Percentiles rank a stretch among this genome's conserved stretches.
These are phyloP conservation scores for Coelastrella sp. DNA, from an alignment of 139 green algal species.

Conservation along the genomic window DNA sequence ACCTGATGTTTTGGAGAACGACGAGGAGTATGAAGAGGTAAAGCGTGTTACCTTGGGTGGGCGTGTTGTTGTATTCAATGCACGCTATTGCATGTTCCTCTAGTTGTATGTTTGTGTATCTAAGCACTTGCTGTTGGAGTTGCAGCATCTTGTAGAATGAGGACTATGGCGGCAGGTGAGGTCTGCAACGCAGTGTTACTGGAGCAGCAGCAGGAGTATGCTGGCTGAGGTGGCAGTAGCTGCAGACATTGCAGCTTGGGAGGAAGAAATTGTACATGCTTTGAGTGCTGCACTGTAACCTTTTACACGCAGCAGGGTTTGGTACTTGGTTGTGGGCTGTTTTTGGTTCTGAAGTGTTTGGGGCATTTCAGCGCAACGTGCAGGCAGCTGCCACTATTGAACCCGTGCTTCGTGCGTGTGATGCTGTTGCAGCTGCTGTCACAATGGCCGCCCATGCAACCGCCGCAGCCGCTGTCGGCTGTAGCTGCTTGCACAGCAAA, in stretches of 20 bases:
- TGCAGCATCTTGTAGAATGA: too few relatives aligned
- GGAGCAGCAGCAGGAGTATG: too few relatives aligned
- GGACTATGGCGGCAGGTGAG: too few relatives aligned
- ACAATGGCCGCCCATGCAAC: background rate
- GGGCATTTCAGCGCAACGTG: background rate
- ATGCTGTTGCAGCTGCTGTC: constrained; percentile 12
- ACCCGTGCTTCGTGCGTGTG: background rate
- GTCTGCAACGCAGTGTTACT: too few relatives aligned
- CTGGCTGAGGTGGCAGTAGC: too few relatives aligned
- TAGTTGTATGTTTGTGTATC: too few relatives aligned
- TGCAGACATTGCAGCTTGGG: too few relatives aligned
- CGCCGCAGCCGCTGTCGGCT: background rate
- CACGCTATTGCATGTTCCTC: too few relatives aligned
- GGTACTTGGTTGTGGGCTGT: background rate
- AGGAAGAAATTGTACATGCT: too few relatives aligned
- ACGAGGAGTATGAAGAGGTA: constrained; percentile 59
- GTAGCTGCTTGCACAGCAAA: background rate
- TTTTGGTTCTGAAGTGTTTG: too few relatives aligned
- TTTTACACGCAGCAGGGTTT: background rate
- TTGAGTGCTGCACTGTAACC: background rate
- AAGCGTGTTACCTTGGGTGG: background rate
- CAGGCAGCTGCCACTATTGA: background rate
- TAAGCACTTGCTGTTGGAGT: too few relatives aligned
- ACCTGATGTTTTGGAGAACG: constrained; percentile 41
- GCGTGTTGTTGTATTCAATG: background rate